These are phyloP conservation scores for Lasiosphaeria hispida DNA, from an alignment of 495 filamentous ascomycete species.

Conservation along the genomic window DNA sequence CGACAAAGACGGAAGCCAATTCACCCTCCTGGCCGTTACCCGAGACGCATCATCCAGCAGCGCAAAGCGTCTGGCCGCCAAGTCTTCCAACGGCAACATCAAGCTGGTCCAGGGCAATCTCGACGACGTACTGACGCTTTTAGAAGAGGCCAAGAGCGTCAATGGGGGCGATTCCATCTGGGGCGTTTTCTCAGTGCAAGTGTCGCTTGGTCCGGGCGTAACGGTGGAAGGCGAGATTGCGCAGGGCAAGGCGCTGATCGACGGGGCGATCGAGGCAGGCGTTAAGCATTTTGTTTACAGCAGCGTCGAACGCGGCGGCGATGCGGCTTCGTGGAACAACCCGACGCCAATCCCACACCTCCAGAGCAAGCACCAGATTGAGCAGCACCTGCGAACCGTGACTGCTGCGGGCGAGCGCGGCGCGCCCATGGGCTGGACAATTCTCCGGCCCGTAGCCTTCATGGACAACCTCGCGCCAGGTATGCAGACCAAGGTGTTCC, in stretches of 20 bases:
- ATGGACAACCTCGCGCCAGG: conserved; percentile 62
- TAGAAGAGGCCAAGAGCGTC: conserved; percentile 45
- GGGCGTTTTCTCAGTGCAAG: conserved; percentile 39
- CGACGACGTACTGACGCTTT: conserved; percentile 50
- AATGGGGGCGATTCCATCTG: conserved; percentile 31
- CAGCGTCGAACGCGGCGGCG: conserved; percentile 67
- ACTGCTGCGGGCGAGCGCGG: conserved; percentile 28
- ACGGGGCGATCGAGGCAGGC: conserved; percentile 54
- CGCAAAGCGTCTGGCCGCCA: conserved; percentile 47
- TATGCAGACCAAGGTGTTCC: conserved; percentile 59
- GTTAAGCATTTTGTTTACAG: conserved; percentile 69
- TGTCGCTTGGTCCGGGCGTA: conserved; percentile 47
- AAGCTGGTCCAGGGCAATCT: conserved; percentile 60
- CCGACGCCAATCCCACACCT: conserved; percentile 67
- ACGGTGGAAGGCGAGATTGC: conserved; percentile 53
- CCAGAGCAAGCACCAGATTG: conserved; percentile 62
- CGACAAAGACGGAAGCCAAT: conserved; percentile 15
- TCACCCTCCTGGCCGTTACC: conserved; percentile 62
- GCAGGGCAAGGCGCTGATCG: conserved; percentile 63
- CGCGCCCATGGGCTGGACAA: conserved; percentile 54
- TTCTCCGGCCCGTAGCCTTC: conserved; percentile 64
- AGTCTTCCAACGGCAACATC: conserved; percentile 38
- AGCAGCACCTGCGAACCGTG: conserved; percentile 53
- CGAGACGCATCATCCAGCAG: conserved; percentile 50
- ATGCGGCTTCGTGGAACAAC: conserved; percentile 50